A percentile compares a stretch with the other conserved stretches of the same genome.
These are phyloP conservation scores for Grosmannia penicillata DNA, from an alignment of 2,329 filamentous ascomycete species.

Conservation along the genomic window DNA sequence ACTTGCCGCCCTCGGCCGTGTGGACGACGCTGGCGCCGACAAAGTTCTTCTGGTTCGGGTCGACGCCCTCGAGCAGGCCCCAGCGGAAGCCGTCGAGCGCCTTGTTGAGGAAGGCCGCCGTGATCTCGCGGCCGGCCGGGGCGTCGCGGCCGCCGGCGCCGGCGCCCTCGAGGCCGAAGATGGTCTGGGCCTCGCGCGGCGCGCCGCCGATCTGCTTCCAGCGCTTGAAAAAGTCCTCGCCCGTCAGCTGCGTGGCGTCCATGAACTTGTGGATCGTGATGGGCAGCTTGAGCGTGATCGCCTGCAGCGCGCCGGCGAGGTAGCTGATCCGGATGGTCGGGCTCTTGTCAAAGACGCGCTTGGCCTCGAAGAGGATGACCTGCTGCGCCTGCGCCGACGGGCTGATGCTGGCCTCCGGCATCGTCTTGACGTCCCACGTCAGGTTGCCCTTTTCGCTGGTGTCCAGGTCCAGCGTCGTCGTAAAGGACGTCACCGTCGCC, in stretches of 20 bases:
- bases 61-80: slow-evolving; percentile 72
- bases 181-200: slow-evolving; percentile 73
- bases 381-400: slow-evolving; percentile 73
- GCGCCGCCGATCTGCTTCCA: slow-evolving; percentile 96
- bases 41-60: slow-evolving; percentile 86
- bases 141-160: slow-evolving; percentile 37
- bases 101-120: slow-evolving; percentile 53
- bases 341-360: slow-evolving; percentile 63
- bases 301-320: slow-evolving; percentile 83
- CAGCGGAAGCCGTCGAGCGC: slow-evolving; percentile 77
- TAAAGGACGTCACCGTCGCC: slow-evolving; percentile 75
- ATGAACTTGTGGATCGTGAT: slow-evolving; percentile 90
- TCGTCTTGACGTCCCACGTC: slow-evolving; percentile 73
- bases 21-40: slow-evolving; percentile 82
- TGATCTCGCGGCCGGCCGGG: slow-evolving; percentile 47
- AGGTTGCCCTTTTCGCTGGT: slow-evolving; percentile 48
- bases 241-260: slow-evolving; percentile 72
- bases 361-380: slow-evolving; percentile 87
- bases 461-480: slow-evolving; percentile 80
- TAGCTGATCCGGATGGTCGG: slow-evolving; percentile 93
- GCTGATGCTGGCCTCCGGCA: slow-evolving; percentile 69
- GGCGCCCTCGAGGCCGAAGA: slow-evolving; percentile 52
- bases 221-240: slow-evolving; percentile 95
- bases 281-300: slow-evolving; percentile 79
- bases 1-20: slow-evolving; percentile 74